These are phyloP conservation scores for Bolboschoenoplectus hybrid DNA, from an alignment of 202 grass and related monocot genomes.

Conservation along the genomic window DNA sequence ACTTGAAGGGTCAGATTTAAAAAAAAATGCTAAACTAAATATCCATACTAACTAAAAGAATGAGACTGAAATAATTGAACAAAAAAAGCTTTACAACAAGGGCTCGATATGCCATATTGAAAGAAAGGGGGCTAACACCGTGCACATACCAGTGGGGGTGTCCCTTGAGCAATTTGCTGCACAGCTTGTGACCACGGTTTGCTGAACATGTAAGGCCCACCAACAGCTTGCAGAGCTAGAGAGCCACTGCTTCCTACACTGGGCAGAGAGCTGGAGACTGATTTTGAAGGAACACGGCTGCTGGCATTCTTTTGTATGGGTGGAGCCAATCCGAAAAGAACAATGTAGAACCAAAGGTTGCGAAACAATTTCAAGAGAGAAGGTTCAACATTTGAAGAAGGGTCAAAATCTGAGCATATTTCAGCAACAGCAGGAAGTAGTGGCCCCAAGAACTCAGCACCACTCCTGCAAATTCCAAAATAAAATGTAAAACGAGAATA, in stretches of 20 bases:
- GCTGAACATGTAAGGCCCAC: constrained; percentile 98
- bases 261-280: constrained; percentile 73
- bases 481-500: constrained; percentile 24
- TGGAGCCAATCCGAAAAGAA: constrained; percentile 94
- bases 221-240: constrained; percentile 89
- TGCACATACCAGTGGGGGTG: constrained; percentile 80
- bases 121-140: neutral
- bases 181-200: constrained; percentile 82
- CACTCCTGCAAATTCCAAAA: constrained; percentile 71
- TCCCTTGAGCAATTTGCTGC: constrained; percentile 89
- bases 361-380: constrained; percentile 92
- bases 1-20: neutral
- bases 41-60: constrained; percentile 15
- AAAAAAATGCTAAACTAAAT: neutral
- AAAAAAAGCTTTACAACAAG: neutral
- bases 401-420: constrained; percentile 99
- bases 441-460: constrained; percentile 96
- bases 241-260: constrained; percentile 56
- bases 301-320: constrained; percentile 74
- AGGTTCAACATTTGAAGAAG: constrained; percentile 85
- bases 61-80: neutral
- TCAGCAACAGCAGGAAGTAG: constrained; percentile 94
- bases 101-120: neutral
- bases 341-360: constrained; percentile 99
- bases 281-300: constrained; percentile 49